Evolutionary conservation across 116 monocot species (phyloP), one percentile per base, ranked within the genome.

Genomic region (Dioscorea cayenensis): DNA sequence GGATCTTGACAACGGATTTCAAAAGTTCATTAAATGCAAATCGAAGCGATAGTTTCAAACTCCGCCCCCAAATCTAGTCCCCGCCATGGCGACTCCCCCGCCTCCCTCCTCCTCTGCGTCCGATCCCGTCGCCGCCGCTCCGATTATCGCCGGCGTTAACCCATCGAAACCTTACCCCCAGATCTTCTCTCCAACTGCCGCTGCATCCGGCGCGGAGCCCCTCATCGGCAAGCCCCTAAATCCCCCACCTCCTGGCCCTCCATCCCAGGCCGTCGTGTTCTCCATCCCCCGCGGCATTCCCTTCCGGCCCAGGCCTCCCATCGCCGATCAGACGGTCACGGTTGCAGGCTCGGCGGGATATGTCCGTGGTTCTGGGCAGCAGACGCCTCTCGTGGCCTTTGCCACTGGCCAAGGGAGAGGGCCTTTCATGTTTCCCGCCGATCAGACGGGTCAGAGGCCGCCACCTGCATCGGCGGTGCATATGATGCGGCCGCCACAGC

Each of bases 261-360:
- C 35, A 5, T 14, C 19, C 65, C 68, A 64, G 51, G 62, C 50
- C 28, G 16, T 65, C 67, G 37, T 69, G 51, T 69, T 28, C 61
- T 67, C 69, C 28, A n/a, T 64, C 2, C 72, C 36, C 61, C 32
- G 22, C 49, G 77, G n/a, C 66, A 35, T 28, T 68, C 72, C 51
- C 63, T 63, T 55, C 55, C 55, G 55, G 0, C 14, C 70, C 29
- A 22, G 74, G n/a, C 20, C 79, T 14, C 28, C 68, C 65, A 51
- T 4, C 0, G 11, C 51, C 5, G 79, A 73, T 75, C 82, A 77
- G 66, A 20, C 59, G 25, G 76, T 83, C 20, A 65, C 83, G n/a
- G 78, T 76, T 3, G 75, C 78, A 10, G 75, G 72, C 35, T 72
- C 75, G 14, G 73, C 82, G 2, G 78, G 78, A 14, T 83, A 83